Evolutionary conservation across 73 alveolate species (phyloP).

Genomic region (Symbiodinium natans): DNA sequence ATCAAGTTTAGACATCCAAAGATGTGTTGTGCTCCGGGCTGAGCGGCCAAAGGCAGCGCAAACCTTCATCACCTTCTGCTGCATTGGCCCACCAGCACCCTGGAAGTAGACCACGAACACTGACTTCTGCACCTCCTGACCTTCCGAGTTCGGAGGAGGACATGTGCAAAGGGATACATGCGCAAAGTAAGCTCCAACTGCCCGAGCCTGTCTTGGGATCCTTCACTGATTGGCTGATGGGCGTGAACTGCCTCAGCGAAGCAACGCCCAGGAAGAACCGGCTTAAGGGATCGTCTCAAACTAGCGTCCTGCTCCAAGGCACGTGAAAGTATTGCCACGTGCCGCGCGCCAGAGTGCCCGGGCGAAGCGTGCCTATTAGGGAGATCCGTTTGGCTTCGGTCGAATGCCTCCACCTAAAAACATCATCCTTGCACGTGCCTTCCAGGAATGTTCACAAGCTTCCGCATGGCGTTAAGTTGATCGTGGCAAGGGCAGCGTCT

Average conservation of each 20-base stretch:
- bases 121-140: conserved; percentile 53
- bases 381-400: too few relatives aligned
- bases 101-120: conserved; percentile 92
- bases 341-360: conserved; percentile 93
- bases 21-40: neutral
- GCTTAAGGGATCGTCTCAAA: too few relatives aligned
- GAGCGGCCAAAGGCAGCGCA: conserved; percentile 66
- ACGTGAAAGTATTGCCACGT: conserved; percentile 91
- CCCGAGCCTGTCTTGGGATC: conserved; percentile 88
- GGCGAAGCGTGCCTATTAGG: conserved; percentile 37
- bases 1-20: too few relatives aligned
- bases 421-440: too few relatives aligned
- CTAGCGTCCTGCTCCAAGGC: neutral
- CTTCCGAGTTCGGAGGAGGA: neutral
- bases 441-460: too few relatives aligned
- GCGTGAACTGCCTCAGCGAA: conserved; percentile 68
- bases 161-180: neutral
- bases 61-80: conserved; percentile 81
- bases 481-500: too few relatives aligned
- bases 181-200: neutral
- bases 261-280: neutral
- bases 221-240: conserved; percentile 47
- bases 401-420: too few relatives aligned
- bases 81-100: conserved; percentile 93
- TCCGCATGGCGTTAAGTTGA: too few relatives aligned